phyloP scores from a whole-genome alignment of 2,329 filamentous ascomycete species.

The Xenoacremonium recifei region DNA sequence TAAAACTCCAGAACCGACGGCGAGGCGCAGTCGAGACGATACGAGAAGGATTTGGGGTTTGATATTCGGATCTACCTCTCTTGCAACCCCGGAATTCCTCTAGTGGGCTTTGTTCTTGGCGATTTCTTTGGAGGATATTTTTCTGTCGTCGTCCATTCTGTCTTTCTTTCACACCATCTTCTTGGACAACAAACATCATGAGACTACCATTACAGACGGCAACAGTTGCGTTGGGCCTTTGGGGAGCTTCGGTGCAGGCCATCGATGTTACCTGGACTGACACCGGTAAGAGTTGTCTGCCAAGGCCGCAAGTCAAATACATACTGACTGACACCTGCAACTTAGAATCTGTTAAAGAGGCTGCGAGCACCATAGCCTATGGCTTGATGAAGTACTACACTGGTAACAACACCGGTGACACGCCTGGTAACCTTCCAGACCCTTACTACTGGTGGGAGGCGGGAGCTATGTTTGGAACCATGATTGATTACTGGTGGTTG shows the following conservation, averaged over 20 bases:
- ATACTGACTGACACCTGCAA: background rate
- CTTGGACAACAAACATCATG: no score
- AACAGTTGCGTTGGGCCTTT: background rate
- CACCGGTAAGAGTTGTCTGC: no score
- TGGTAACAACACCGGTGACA: constrained; percentile 59
- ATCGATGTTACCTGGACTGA: constrained; percentile 12
- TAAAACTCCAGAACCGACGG: no score
- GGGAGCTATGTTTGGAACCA: constrained; percentile 66
- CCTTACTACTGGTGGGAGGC: constrained; percentile 78
- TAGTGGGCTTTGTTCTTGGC: no score
- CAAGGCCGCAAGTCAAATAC: no score
- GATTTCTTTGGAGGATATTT: no score
- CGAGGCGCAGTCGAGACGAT: no score
- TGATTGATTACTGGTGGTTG: constrained; percentile 71
- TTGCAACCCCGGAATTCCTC: no score
- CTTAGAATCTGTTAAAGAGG: constrained; percentile 49
- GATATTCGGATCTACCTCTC: no score
- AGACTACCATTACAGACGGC: background rate
- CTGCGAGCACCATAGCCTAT: constrained; percentile 46
- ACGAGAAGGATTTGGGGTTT: no score
- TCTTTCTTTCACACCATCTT: no score
- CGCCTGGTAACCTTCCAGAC: constrained; percentile 55
- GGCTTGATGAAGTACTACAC: constrained; percentile 50
- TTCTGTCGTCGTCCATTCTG: no score
- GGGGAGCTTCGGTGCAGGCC: background rate